Conservation (phyloP, 1,284 basidiomycete species). For the Rhodotorula sp. region DNA sequence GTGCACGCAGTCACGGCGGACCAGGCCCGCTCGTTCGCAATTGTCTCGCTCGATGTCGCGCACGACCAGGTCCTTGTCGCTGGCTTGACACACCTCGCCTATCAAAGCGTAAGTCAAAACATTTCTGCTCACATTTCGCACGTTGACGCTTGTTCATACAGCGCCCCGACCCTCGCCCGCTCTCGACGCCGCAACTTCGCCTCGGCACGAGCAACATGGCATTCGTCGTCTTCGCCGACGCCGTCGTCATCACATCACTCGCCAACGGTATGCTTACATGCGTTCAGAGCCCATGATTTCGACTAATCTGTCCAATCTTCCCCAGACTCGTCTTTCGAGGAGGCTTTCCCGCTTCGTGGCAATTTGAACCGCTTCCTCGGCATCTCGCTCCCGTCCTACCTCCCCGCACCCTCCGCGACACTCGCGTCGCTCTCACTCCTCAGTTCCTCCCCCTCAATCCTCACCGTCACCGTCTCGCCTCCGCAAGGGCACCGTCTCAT, state of each 20-base stretch:
- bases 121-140: constrained; percentile 6
- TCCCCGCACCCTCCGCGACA: constrained; percentile 6
- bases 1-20: constrained; percentile 10
- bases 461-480: constrained; percentile 40
- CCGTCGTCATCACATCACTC: constrained; percentile 51
- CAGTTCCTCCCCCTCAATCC: constrained; percentile 45
- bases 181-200: constrained; percentile 50
- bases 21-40: constrained; percentile 35
- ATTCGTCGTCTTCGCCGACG: constrained; percentile 52
- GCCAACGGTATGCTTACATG: constrained; percentile 8
- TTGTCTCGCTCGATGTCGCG: constrained; percentile 35
- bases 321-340: constrained; percentile 46
- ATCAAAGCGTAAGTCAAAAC: constrained; percentile 44
- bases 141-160: constrained; percentile 17
- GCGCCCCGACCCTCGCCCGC: constrained; percentile 51
- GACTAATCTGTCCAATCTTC: too few relatives aligned
- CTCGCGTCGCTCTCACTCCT: constrained; percentile 45
- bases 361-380: constrained; percentile 49
- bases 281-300: too few relatives aligned
- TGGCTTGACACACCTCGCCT: constrained; percentile 46
- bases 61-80: constrained; percentile 27
- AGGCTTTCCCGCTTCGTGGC: constrained; percentile 49
- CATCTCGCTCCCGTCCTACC: constrained; percentile 35
- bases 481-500: constrained; percentile 20
- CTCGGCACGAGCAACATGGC: constrained; percentile 47